Conservation (phyloP, 2,329 filamentous ascomycete species). For the Aspergillus hiratsukae region DNA sequence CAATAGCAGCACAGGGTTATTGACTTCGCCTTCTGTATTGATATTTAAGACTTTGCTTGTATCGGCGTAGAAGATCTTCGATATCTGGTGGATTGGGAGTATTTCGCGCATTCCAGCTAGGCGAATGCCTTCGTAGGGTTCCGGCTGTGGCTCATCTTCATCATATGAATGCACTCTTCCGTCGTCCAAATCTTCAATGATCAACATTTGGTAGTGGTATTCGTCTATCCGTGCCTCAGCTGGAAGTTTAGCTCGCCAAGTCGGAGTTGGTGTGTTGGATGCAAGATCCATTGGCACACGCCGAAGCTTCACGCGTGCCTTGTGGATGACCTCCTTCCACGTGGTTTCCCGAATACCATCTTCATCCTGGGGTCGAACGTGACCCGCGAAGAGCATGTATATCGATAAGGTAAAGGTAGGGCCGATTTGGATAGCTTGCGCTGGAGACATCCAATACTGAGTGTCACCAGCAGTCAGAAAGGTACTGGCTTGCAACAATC, state of each 20-base stretch:
- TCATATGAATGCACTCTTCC: conserved; percentile 64
- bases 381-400: conserved; percentile 91
- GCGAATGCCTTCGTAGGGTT: conserved; percentile 56
- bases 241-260: conserved; percentile 22
- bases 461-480: conserved; percentile 83
- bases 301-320: conserved; percentile 75
- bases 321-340: conserved; percentile 97
- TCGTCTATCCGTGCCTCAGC: conserved; percentile 51
- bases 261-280: conserved; percentile 22
- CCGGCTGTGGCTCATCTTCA: conserved; percentile 53
- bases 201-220: conserved; percentile 75
- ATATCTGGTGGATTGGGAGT: conserved; percentile 68
- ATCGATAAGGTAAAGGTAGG: conserved; percentile 80
- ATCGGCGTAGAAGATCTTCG: conserved; percentile 90
- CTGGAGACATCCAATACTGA: conserved; percentile 66
- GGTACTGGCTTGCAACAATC: conserved; percentile 86
- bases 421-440: conserved; percentile 71
- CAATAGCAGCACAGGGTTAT: conserved; percentile 68
- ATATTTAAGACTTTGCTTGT: conserved; percentile 88
- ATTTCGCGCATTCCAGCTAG: conserved; percentile 63
- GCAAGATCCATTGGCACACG: conserved; percentile 60
- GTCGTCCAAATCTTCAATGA: conserved; percentile 78
- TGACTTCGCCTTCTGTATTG: conserved; percentile 61
- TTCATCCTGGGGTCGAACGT: conserved; percentile 57
- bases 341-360: conserved; percentile 62